Evolutionary conservation across 2,329 filamentous ascomycete species (phyloP).

Genomic region (Biscogniauxia mediterranea): DNA sequence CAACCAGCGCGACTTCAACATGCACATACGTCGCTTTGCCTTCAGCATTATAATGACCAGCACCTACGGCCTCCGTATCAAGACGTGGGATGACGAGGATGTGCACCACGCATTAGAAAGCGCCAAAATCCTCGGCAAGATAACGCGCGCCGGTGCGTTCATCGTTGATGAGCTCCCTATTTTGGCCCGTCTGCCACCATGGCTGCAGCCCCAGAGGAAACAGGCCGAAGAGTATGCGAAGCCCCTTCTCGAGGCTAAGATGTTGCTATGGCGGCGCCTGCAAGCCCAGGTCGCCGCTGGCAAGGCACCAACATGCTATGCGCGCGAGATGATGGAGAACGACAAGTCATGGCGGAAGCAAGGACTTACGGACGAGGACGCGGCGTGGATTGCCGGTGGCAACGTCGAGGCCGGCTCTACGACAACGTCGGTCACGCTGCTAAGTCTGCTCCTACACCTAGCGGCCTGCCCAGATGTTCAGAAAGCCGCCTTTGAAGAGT

Average conservation of each 20-base stretch:
- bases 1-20: constrained; percentile 28
- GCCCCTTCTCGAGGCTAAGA: constrained; percentile 20
- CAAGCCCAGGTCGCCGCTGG: constrained; percentile 17
- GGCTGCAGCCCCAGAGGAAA: constrained; percentile 25
- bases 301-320: constrained; percentile 23
- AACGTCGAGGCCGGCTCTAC: constrained; percentile 39
- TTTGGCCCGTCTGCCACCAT: constrained; percentile 21
- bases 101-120: constrained; percentile 12
- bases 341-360: constrained; percentile 19
- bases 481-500: constrained; percentile 41
- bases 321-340: constrained; percentile 22
- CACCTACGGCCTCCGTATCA: constrained; percentile 27
- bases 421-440: constrained; percentile 37
- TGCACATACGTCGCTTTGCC: constrained; percentile 31
- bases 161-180: constrained; percentile 26
- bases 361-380: constrained; percentile 25
- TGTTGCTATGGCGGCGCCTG: constrained; percentile 25
- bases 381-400: constrained; percentile 26
- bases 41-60: constrained; percentile 31
- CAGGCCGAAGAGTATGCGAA: constrained; percentile 13
- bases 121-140: constrained; percentile 18
- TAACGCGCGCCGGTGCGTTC: constrained; percentile 23
- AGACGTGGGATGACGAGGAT: constrained; percentile 24
- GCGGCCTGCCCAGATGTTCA: constrained; percentile 29
- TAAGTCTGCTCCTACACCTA: constrained; percentile 26